Base-by-base conservation (phyloP, 2,329 filamentous ascomycete species). In the Xylariaceae sp. region DNA sequence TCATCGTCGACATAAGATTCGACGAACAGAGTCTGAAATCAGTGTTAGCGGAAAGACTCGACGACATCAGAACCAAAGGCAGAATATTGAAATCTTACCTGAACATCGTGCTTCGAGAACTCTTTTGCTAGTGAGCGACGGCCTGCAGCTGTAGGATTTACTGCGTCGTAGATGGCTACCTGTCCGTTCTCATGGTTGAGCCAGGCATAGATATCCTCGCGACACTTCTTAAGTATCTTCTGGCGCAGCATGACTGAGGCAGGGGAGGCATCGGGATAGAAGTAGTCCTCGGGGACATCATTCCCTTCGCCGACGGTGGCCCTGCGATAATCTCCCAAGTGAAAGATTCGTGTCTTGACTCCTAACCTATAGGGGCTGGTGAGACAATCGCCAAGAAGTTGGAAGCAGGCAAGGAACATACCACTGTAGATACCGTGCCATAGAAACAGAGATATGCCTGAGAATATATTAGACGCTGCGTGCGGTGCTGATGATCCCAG, bases 311-410 rank as follows among this genome's bases (percentile, higher is more conserved):
- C 92, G 64, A 97, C 86, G 13, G 93, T 96, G 37, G 92, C 92
- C 72, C 94, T 86, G 66, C 94, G 88, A 74, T 99, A 99, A 75
- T 99, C 94, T 59, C 95, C 94, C 13, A 99, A 80, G 73, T 99
- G 94, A 73, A 99, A 99, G 68, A 97, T 95, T 67, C 93, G 88
- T 39, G 94, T 97, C 78, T 99, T 99, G 61, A 99, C 94, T 63
- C 94, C 94, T 45, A 99, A 83, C 94, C 86, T 88, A 63, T 57
- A 30, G 47, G 58, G 44, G 3, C 51, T 63, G 17, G 70, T 63
- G 65, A 62, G 39, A 54, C 51, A 57, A 55, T 53, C 30, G 45
- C 54, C 15, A 4, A 3, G 48, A 4, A 10, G 11, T 34, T 7
- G 37, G 10, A 45, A 9, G 6, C 18, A 45, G 30, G 44, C 6